phyloP scores from a whole-genome alignment of 169 alveolate genomes.

The Plasmodium knowlesi region DNA sequence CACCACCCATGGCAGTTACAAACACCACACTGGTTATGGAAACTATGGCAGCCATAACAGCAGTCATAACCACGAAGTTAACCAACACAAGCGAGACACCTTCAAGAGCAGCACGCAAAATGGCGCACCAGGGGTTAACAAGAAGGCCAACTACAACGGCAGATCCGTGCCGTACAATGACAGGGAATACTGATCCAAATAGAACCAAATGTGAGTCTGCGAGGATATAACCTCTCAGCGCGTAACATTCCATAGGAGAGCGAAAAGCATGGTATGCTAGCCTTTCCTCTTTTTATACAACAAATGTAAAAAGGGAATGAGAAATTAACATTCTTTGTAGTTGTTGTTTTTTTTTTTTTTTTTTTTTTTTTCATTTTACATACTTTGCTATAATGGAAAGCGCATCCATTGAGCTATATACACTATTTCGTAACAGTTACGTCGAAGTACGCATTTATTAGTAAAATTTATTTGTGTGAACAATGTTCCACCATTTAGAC shows the following conservation, averaged over 20 bases:
- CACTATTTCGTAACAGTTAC: not conserved
- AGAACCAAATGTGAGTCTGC: not conserved
- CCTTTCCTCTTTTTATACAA: not conserved
- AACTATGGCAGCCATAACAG: not conserved
- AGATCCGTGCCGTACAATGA: slow-evolving; percentile 71
- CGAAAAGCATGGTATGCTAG: not conserved
- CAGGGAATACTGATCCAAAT: slow-evolving; percentile 20
- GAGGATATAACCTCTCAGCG: not conserved
- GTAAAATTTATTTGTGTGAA: slow-evolving; percentile 27
- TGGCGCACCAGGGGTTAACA: slow-evolving; percentile 8
- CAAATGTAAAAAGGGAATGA: not conserved
- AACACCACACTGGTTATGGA: not conserved
- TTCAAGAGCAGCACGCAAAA: not conserved
- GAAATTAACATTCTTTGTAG: not conserved
- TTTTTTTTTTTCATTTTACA: slow-evolving; percentile 1
- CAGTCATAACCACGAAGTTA: not conserved
- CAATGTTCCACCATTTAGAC: not conserved
- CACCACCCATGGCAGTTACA: not conserved
- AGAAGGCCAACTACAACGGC: slow-evolving; percentile 20
- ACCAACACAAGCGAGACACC: slow-evolving; percentile 18
- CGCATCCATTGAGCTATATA: slow-evolving; percentile 11
- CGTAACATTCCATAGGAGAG: not conserved
- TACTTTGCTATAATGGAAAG: slow-evolving; percentile 17
- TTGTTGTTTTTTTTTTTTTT: not conserved
- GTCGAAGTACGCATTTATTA: not conserved